Evolutionary conservation across 495 filamentous ascomycete genomes (phyloP).

Genomic region (Oidiodendron maius): DNA sequence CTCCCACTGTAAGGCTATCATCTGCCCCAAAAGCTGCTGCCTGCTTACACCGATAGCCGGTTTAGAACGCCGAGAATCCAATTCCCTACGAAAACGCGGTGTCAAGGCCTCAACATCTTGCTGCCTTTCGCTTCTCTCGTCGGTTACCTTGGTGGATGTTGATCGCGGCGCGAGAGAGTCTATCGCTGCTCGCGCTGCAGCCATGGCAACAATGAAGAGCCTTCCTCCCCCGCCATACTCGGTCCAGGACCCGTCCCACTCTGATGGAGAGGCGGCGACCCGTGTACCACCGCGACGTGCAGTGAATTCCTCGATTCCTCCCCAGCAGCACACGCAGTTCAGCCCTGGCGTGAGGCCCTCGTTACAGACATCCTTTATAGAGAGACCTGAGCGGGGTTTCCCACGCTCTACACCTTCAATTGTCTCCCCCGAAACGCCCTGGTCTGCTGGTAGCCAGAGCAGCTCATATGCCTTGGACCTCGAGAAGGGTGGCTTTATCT

Average conservation of each 20-base stretch:
- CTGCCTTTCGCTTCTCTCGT: neutral
- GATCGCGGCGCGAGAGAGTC: neutral
- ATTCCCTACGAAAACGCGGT: too few relatives aligned
- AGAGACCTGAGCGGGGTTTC: too few relatives aligned
- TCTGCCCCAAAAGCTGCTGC: neutral
- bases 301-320: neutral
- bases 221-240: constrained; percentile 2
- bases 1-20: too few relatives aligned
- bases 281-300: too few relatives aligned
- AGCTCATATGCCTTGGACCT: too few relatives aligned
- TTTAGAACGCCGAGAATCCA: too few relatives aligned
- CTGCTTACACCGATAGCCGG: neutral
- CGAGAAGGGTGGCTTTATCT: constrained; percentile 3
- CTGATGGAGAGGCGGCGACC: neutral
- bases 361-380: neutral
- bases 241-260: neutral
- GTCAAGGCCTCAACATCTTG: too few relatives aligned
- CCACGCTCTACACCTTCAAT: neutral
- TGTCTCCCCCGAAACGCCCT: neutral
- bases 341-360: neutral
- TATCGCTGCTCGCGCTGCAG: neutral
- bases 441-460: neutral
- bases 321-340: neutral
- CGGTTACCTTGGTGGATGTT: neutral
- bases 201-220: neutral